Conservation (phyloP, 148 eudicot species). For the Diospyros lotus region DNA sequence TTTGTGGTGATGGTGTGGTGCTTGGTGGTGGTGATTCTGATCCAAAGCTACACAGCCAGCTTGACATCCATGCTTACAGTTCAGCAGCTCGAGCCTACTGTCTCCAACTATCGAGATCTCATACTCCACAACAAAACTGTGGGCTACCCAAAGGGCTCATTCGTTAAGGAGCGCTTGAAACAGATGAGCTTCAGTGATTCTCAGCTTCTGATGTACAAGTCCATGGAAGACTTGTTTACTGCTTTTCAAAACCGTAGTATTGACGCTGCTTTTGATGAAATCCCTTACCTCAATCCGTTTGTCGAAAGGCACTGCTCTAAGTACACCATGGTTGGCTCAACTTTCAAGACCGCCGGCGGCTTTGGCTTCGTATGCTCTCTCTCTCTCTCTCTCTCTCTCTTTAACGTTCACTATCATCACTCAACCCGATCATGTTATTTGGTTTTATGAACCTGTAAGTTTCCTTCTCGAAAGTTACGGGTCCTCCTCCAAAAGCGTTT, state of each 20-base stretch:
- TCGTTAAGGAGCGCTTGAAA: not conserved
- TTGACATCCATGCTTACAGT: slow-evolving; percentile 37
- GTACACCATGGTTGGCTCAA: slow-evolving; percentile 15
- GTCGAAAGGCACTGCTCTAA: slow-evolving; percentile 14
- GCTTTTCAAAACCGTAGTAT: slow-evolving; percentile 15
- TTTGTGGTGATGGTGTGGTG: slow-evolving; percentile 47
- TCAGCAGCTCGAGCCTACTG: not conserved
- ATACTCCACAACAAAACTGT: no score
- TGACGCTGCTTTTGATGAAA: slow-evolving; percentile 33
- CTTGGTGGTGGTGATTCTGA: slow-evolving; percentile 49
- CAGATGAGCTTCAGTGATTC: not conserved
- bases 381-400: not conserved
- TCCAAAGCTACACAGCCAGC: slow-evolving; percentile 58
- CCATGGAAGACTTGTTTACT: slow-evolving; percentile 7
- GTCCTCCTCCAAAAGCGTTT: no score
- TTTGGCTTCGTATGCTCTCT: slow-evolving; percentile 29
- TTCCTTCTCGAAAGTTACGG: no score
- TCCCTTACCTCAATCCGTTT: slow-evolving; percentile 28
- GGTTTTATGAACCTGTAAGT: no score
- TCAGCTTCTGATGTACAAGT: slow-evolving; percentile 17
- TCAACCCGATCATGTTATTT: no score
- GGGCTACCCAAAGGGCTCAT: not conserved
- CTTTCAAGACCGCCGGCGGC: slow-evolving; percentile 24
- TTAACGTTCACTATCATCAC: no score
- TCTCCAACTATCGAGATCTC: not conserved